Conservation (phyloP, 306 rosid genomes). For the Lathyrus oleraceus region DNA sequence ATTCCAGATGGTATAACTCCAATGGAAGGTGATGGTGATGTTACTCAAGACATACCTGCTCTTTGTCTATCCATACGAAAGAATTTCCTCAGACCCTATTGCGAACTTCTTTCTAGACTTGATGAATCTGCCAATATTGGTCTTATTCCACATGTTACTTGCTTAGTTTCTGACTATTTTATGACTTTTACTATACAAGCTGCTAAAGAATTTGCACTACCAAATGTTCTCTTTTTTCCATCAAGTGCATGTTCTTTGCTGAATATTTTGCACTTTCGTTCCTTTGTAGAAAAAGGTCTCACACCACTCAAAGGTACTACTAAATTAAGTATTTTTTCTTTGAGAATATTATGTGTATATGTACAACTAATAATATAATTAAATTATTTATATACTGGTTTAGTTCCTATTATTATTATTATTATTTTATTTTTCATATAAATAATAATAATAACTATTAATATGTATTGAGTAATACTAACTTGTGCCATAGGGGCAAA, state of each 20-base stretch:
- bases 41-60: constrained; percentile 29
- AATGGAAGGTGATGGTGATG: neutral
- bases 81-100: neutral
- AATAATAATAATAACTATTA: too few species aligned
- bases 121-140: neutral
- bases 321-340: too few species aligned
- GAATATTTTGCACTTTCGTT: neutral
- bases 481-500: too few species aligned
- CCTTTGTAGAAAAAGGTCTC: constrained; percentile 29
- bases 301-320: constrained; percentile 37
- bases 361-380: too few species aligned
- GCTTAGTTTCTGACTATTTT: constrained; percentile 4
- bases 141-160: constrained; percentile 12
- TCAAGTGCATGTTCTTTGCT: constrained; percentile 14
- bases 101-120: constrained; percentile 26
- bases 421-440: too few species aligned
- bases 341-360: too few species aligned
- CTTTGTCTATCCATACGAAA: constrained; percentile 23
- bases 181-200: constrained; percentile 13
- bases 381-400: too few species aligned
- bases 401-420: too few species aligned
- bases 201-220: constrained; percentile 3
- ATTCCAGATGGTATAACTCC: constrained; percentile 34
- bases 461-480: too few species aligned
- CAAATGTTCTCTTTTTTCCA: neutral